Percentiles rank a stretch among this genome's conserved stretches.
Conservation (phyloP, 768 basidiomycete genomes). For the Crassisporium funariophilum region DNA sequence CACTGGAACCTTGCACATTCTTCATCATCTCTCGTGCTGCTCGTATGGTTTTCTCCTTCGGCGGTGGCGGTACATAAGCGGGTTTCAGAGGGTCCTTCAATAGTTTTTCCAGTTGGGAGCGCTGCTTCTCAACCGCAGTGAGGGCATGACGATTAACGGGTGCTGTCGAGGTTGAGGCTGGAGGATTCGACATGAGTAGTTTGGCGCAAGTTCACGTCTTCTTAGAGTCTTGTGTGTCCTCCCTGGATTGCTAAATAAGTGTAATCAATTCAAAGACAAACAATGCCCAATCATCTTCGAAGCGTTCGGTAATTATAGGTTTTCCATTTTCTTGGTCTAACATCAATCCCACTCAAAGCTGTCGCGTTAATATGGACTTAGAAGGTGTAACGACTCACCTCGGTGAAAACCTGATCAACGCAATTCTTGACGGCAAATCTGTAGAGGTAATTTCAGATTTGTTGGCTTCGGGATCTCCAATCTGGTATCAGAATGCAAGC, state of each 20-base stretch:
- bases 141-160: constrained; percentile 39
- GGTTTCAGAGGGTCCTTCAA: constrained; percentile 89
- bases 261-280: no score
- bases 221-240: no score
- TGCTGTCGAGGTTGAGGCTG: constrained; percentile 1
- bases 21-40: constrained; percentile 97
- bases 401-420: constrained; percentile 60
- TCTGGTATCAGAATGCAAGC: constrained; percentile 86
- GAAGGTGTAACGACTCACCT: constrained; percentile 50
- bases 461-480: constrained; percentile 69
- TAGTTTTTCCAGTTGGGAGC: constrained; percentile 78
- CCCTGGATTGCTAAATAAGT: no score
- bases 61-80: constrained; percentile 75
- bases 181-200: constrained; percentile 4
- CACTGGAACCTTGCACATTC: constrained; percentile 97
- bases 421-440: constrained; percentile 53
- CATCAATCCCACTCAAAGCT: no score
- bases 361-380: constrained; percentile 31
- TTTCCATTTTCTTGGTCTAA: not conserved
- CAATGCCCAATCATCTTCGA: no score
- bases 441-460: constrained; percentile 49
- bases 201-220: no score
- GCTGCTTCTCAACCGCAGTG: constrained; percentile 55
- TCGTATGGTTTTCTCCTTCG: constrained; percentile 80
- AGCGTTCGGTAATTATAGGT: not conserved